Conservation (phyloP, 2,329 filamentous ascomycete species). For the Monosporascus sp. region DNA sequence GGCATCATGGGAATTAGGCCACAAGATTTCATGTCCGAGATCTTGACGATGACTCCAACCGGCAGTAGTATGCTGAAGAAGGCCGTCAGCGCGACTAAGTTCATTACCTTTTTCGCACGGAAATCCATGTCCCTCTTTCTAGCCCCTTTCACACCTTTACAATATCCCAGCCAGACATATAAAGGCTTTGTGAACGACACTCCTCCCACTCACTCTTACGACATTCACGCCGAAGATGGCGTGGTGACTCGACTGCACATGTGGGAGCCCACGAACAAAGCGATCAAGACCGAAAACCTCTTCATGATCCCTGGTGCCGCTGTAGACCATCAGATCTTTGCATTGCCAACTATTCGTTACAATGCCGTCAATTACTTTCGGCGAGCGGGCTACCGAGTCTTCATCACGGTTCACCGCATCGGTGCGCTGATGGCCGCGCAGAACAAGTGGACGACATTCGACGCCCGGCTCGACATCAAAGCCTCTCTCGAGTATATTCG, state of each 20-base stretch:
- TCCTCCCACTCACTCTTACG: constrained; percentile 34
- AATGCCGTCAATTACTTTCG: constrained; percentile 61
- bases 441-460: constrained; percentile 53
- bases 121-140: constrained; percentile 50
- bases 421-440: constrained; percentile 46
- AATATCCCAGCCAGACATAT: constrained; percentile 46
- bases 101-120: constrained; percentile 51
- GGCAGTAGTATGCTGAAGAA: constrained; percentile 42
- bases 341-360: constrained; percentile 56
- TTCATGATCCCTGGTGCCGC: constrained; percentile 59
- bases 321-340: constrained; percentile 59
- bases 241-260: constrained; percentile 49
- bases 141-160: constrained; percentile 48
- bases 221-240: constrained; percentile 47
- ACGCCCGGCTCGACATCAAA: constrained; percentile 53
- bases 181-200: constrained; percentile 50
- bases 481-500: constrained; percentile 52
- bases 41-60: constrained; percentile 47
- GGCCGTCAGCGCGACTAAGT: constrained; percentile 40
- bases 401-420: constrained; percentile 53
- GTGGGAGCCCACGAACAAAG: constrained; percentile 46
- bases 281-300: constrained; percentile 40
- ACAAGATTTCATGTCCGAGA: constrained; percentile 49
- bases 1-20: constrained; percentile 54
- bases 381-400: constrained; percentile 55